Conservation (phyloP, 2,329 filamentous ascomycete genomes). For the Zalaria sp. region DNA sequence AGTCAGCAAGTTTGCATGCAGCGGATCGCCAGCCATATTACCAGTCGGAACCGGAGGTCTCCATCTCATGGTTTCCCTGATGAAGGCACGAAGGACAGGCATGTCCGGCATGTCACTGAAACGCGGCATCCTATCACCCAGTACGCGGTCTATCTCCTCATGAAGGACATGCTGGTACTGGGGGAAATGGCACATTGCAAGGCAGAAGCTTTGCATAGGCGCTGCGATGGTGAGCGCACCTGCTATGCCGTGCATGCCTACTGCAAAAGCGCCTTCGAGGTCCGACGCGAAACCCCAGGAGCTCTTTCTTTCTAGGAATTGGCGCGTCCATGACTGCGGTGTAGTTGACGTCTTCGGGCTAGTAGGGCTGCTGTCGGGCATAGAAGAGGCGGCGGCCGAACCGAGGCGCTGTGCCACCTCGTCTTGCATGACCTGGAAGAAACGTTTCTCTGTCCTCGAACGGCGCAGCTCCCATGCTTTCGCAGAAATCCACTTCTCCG, state of each 20-base stretch:
- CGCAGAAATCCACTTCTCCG: constrained; percentile 25
- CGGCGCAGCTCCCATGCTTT: constrained; percentile 32
- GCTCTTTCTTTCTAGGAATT: constrained; percentile 24
- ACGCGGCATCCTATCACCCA: constrained; percentile 38
- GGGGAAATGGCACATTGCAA: constrained; percentile 31
- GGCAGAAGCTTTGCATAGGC: constrained; percentile 31
- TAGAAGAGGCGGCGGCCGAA: neutral
- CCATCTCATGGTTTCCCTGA: constrained; percentile 47
- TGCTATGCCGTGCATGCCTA: constrained; percentile 34
- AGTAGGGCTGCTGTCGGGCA: neutral
- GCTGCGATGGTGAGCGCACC: constrained; percentile 32
- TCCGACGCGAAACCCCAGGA: constrained; percentile 28
- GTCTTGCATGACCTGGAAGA: constrained; percentile 30
- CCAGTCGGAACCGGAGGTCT: constrained; percentile 36
- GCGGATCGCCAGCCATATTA: neutral
- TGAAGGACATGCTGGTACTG: constrained; percentile 31
- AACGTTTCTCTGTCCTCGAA: constrained; percentile 26
- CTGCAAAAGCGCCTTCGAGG: constrained; percentile 30
- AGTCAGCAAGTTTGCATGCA: neutral
- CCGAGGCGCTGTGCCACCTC: constrained; percentile 21
- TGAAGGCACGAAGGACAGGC: constrained; percentile 39
- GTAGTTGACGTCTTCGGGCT: constrained; percentile 14
- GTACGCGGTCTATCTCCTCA: constrained; percentile 43
- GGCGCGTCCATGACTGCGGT: constrained; percentile 27
- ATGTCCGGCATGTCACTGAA: constrained; percentile 36